phyloP scores from a whole-genome alignment of 768 basidiomycete species.

The Lentinula sp. region DNA sequence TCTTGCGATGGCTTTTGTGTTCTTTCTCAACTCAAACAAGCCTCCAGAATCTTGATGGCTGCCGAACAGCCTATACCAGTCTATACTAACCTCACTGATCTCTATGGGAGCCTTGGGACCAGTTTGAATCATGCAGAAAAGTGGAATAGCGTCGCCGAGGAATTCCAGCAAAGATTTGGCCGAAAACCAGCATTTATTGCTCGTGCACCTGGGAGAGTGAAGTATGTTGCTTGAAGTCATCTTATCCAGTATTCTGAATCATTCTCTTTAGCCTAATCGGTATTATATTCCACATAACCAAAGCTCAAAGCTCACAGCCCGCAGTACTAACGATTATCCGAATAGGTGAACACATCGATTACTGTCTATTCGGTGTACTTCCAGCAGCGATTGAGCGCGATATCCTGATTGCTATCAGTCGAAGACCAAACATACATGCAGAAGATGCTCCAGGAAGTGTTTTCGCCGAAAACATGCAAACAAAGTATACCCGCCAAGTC shows the following conservation, averaged over 20 bases:
- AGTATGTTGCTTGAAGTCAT: conserved; percentile 35
- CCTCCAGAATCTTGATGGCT: conserved; percentile 33
- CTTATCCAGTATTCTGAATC: not conserved
- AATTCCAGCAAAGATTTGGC: conserved; percentile 62
- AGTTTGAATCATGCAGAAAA: conserved; percentile 51
- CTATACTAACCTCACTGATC: conserved; percentile 48
- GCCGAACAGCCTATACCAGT: conserved; percentile 56
- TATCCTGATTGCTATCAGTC: conserved; percentile 71
- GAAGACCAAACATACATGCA: conserved; percentile 23
- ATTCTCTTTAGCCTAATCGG: conserved; percentile 34
- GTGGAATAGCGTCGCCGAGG: conserved; percentile 55
- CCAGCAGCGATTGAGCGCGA: conserved; percentile 84
- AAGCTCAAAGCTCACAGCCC: not conserved
- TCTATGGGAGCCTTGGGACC: conserved; percentile 47
- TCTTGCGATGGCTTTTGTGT: not conserved
- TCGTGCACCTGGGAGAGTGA: conserved; percentile 76
- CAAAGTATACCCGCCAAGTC: conserved; percentile 50
- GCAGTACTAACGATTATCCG: conserved; percentile 7
- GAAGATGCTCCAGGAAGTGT: conserved; percentile 44
- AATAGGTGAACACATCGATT: conserved; percentile 80
- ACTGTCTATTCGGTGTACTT: conserved; percentile 76
- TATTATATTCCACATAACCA: conserved; percentile 12
- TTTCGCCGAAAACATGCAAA: conserved; percentile 53
- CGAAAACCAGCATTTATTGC: conserved; percentile 63
- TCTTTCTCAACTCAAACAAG: not conserved